Conservation (phyloP, 768 basidiomycete genomes). For the Daedaleopsis nitida region DNA sequence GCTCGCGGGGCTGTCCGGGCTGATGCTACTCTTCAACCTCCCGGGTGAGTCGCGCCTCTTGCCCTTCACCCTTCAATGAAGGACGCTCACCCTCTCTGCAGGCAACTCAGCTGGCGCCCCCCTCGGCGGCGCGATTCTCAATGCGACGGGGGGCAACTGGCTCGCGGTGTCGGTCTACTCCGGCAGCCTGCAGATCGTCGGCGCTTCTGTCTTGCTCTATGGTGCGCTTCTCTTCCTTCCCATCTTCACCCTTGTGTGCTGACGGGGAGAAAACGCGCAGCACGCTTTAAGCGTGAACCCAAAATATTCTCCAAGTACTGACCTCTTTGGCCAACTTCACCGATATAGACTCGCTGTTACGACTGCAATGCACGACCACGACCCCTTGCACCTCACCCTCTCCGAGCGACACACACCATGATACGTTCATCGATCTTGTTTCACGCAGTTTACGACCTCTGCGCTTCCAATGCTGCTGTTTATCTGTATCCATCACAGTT, state of each 20-base stretch:
- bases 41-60: slow-evolving; percentile 15
- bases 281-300: slow-evolving; percentile 24
- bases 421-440: too few relatives aligned
- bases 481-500: too few relatives aligned
- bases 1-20: slow-evolving; percentile 24
- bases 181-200: slow-evolving; percentile 24
- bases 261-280: slow-evolving; percentile 1
- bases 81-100: background rate
- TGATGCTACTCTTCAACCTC: slow-evolving; percentile 24
- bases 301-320: slow-evolving; percentile 14
- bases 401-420: too few relatives aligned
- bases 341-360: background rate
- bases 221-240: slow-evolving; percentile 9
- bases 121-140: slow-evolving; percentile 24
- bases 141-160: slow-evolving; percentile 23
- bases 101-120: slow-evolving; percentile 26
- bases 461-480: too few relatives aligned
- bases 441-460: too few relatives aligned
- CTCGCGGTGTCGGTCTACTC: slow-evolving; percentile 26
- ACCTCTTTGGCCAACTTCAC: background rate
- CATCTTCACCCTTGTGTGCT: background rate
- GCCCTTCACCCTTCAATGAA: background rate
- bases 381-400: background rate
- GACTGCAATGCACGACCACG: background rate
- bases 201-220: slow-evolving; percentile 22